Conservation (phyloP, 225 moss, liverwort and hornwort genomes). For the Polytrichum commune region DNA sequence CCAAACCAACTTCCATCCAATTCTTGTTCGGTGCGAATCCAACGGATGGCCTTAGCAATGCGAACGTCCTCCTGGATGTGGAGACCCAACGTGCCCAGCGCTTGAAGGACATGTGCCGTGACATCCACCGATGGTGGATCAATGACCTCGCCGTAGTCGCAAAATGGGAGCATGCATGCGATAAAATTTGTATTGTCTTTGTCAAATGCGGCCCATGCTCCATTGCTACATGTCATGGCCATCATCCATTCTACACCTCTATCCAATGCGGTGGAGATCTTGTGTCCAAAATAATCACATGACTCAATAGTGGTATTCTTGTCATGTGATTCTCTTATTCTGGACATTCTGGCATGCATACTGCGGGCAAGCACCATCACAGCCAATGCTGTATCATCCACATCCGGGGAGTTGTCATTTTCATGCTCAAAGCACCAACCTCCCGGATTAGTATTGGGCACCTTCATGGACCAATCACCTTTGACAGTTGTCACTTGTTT, state of each 20-base stretch:
- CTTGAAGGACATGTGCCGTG: background rate
- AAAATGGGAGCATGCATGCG: background rate
- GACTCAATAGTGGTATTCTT: background rate
- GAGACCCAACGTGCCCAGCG: background rate
- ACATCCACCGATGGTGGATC: background rate
- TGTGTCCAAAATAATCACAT: background rate
- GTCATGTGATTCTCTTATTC: background rate
- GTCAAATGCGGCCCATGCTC: conserved; percentile 1
- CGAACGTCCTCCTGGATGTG: background rate
- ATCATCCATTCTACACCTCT: background rate
- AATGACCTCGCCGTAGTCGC: background rate
- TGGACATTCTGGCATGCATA: background rate
- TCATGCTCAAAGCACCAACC: background rate
- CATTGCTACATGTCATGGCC: conserved; percentile 1
- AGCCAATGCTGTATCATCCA: conserved; percentile 1
- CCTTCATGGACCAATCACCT: conserved; percentile 1
- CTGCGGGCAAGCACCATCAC: background rate
- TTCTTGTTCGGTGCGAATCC: background rate
- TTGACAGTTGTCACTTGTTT: background rate
- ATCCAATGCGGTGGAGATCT: background rate
- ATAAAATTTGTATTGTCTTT: conserved; percentile 1
- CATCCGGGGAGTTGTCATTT: background rate
- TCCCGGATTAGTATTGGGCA: background rate
- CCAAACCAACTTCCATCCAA: background rate
- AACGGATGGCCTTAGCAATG: background rate